Base-by-base conservation (phyloP, 2,329 filamentous ascomycete genomes). In the Diaporthe sp. region DNA sequence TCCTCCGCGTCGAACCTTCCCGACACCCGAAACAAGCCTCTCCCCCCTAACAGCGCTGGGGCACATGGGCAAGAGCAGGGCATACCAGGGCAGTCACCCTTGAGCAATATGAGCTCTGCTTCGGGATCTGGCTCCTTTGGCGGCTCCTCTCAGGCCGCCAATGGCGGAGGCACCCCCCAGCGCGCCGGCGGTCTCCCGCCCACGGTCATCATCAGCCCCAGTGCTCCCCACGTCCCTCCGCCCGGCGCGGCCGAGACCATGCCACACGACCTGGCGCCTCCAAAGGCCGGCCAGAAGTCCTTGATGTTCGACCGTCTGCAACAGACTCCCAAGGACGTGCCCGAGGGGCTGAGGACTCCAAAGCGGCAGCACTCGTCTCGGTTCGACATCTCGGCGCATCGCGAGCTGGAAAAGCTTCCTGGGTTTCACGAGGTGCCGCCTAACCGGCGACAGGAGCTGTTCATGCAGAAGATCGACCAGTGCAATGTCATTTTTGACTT, bases 401-500 rank as follows among this genome's bases (percentile, higher is more conserved):
- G 97, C 80, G 97, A 99, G 84, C 89, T 99, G 68, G 97, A 99
- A 84, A 99, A 99, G 86, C 88, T 99, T 32, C 96, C 97, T 1
- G 97, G 97, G 47, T 99, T 99, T 84, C 97, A 99, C 81, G 97
- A 99, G 84, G 97, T 98, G 35, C 94, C 96, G 15, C 97, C 97
- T 22, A 97, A 97, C 82, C 92, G 96, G 77, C 92, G 97, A 76
- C 96, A 98, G 85, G 96, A 98, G 79, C 90, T 99, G 25, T 99
- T 99, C 85, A 98, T 99, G 96, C 96, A 98, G 82, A 99, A 99
- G 89, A 97, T 99, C 79, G 97, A 98, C 81, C 97, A 99, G 84
- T 99, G 97, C 88, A 99, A 99, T 82, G 97, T 99, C 87, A 99
- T 99, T 80, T 99, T 99, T 82, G 97, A 99, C 86, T 99, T 99